phyloP scores from a whole-genome alignment of 306 rosid genomes.

The Elaeagnus macrophylla region DNA sequence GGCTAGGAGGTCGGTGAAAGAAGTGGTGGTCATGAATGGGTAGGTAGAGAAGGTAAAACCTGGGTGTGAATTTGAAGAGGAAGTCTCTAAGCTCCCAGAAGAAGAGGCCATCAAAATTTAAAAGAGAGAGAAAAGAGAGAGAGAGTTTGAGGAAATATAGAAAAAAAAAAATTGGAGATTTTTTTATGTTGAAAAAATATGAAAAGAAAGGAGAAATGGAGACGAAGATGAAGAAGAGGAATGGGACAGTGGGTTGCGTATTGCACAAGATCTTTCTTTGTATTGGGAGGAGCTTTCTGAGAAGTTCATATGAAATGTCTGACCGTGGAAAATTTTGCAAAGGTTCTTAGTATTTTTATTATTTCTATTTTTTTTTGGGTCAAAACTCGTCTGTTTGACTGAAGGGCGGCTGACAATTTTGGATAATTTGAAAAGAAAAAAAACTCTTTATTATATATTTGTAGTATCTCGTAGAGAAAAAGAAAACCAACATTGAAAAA shows the following conservation, averaged over 20 bases:
- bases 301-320: conserved; percentile 32
- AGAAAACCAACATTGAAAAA: too few relatives aligned
- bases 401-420: conserved; percentile 51
- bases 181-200: not conserved
- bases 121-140: not conserved
- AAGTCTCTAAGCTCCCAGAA: conserved; percentile 57
- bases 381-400: conserved; percentile 71
- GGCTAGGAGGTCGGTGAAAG: conserved; percentile 63
- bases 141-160: not conserved
- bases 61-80: conserved; percentile 48
- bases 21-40: conserved; percentile 56
- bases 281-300: conserved; percentile 38
- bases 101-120: conserved; percentile 36
- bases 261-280: conserved; percentile 20
- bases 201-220: conserved; percentile 5
- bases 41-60: conserved; percentile 50
- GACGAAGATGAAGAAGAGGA: conserved; percentile 13
- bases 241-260: conserved; percentile 44
- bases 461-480: too few relatives aligned
- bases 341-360: not conserved
- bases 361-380: conserved; percentile 16
- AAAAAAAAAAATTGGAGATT: conserved; percentile 7
- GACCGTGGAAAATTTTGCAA: conserved; percentile 39
- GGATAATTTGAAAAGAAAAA: not conserved
- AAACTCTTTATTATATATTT: too few relatives aligned